phyloP scores from a whole-genome alignment of 495 filamentous ascomycete genomes.

The Arthonia radiata region DNA sequence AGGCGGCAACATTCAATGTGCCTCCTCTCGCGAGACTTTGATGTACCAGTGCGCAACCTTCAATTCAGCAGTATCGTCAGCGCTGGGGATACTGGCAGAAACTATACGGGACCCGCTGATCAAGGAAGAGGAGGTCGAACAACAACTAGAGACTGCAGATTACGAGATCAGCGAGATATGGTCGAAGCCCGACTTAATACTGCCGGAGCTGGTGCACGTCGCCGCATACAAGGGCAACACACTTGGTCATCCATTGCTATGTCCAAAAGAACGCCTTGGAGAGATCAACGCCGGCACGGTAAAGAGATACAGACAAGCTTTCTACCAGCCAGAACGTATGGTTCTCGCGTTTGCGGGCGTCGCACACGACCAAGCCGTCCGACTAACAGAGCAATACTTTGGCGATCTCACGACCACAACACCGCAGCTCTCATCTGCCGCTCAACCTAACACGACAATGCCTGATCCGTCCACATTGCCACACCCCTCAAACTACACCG shows the following conservation, averaged over 20 bases:
- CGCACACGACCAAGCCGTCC: conserved; percentile 53
- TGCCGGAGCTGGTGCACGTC: conserved; percentile 86
- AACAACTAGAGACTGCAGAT: conserved; percentile 70
- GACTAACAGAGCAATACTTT: conserved; percentile 61
- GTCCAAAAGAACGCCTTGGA: conserved; percentile 57
- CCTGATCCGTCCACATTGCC: conserved; percentile 16
- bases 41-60: conserved; percentile 99
- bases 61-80: conserved; percentile 69
- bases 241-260: conserved; percentile 76
- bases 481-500: conserved; percentile 7
- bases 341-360: conserved; percentile 93
- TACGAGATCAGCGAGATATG: conserved; percentile 97
- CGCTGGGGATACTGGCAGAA: conserved; percentile 70
- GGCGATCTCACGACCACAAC: conserved; percentile 51
- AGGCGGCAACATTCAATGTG: conserved; percentile 89
- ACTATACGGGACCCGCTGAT: conserved; percentile 77
- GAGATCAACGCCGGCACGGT: conserved; percentile 54
- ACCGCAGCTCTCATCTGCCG: conserved; percentile 13
- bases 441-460: conserved; percentile 16
- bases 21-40: conserved; percentile 78
- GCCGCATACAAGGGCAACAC: conserved; percentile 91
- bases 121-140: conserved; percentile 66
- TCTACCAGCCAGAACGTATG: conserved; percentile 72
- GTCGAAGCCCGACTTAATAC: conserved; percentile 86
- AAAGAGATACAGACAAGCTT: conserved; percentile 52